Base-by-base conservation (phyloP, 2,329 filamentous ascomycete species). In the Paraphoma chrysanthemicola region DNA sequence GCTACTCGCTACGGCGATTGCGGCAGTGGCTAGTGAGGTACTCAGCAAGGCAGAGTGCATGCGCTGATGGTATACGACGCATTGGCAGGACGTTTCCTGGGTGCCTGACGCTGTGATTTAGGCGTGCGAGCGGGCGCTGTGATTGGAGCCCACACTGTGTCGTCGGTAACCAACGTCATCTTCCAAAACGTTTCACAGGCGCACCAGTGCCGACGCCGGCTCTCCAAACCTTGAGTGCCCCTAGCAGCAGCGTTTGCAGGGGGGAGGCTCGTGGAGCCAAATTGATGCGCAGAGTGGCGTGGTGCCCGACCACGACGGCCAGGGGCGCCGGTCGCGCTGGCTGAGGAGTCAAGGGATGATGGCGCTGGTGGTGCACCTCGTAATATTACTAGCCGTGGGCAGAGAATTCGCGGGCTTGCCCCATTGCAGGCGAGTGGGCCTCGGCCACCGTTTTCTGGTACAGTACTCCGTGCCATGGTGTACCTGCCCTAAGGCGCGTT, bases 141-240 rank as follows among this genome's bases (percentile, higher is more conserved):
- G 57, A 61, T 59, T 61, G 58, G 56, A 45, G 58, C 53, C 53
- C 53, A 51, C 36, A 38, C 44, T 50, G 31, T 46, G 43, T 41
- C 57, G 53, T 56, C 60, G 62, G 62, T 46, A 48, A 29, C 55
- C 52, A 60, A 65, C 62, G 62, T 65, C 62, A 65, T 65, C 51
- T 56, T 48, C 38, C 44, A 55, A 48, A 33, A 46, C 62, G 62
- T 63, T 65, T 63, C 55, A 57, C 53, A 59, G 46, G 30, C 51
- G 54, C 42, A 30, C 33, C 60, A 54, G 50, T 48, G 54, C 50
- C 50, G 43, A 41, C n/a, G 44, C 50, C 50, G 43, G 56, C 51
- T 59, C 56, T 42, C 53, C 44, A 58, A 57, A 55, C 39, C 49
- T 56, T 61, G 51, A 55, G 49, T 38, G 44, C 55, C 29, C 51